Conservation (phyloP, 257 asterid genomes). For the Petunia axillaris region DNA sequence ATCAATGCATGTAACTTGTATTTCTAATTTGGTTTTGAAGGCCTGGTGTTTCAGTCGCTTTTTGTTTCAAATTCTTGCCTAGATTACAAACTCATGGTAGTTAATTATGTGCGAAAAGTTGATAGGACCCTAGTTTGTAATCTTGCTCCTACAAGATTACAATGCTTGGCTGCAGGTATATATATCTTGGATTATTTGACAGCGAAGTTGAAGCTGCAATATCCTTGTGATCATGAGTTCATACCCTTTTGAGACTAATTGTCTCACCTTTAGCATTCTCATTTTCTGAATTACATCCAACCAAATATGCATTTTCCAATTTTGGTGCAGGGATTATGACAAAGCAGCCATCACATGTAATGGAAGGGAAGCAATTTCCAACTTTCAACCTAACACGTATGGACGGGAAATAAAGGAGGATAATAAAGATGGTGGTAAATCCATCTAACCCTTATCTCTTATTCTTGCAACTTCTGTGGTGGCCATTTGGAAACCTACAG, state of each 20-base stretch:
- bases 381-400: conserved; percentile 56
- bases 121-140: conserved; percentile 23
- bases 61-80: conserved; percentile 13
- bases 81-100: conserved; percentile 7
- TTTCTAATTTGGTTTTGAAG: background rate
- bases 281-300: conserved; percentile 35
- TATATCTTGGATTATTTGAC: conserved; percentile 50
- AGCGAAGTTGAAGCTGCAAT: conserved; percentile 47
- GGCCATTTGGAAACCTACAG: background rate
- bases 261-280: conserved; percentile 5
- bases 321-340: conserved; percentile 78
- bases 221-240: conserved; percentile 43
- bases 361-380: conserved; percentile 71
- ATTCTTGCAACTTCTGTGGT: conserved; percentile 11
- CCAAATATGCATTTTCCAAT: conserved; percentile 30
- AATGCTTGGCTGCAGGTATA: conserved; percentile 48
- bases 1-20: background rate
- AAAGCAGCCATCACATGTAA: conserved; percentile 64
- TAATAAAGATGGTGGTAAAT: conserved; percentile 53
- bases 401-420: conserved; percentile 46
- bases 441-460: conserved; percentile 22
- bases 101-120: background rate
- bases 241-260: conserved; percentile 30
- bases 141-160: conserved; percentile 32
- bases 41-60: background rate